These are phyloP conservation scores for Bidens hawaiensis DNA, from an alignment of 140 eudicot species.

Conservation along the genomic window DNA sequence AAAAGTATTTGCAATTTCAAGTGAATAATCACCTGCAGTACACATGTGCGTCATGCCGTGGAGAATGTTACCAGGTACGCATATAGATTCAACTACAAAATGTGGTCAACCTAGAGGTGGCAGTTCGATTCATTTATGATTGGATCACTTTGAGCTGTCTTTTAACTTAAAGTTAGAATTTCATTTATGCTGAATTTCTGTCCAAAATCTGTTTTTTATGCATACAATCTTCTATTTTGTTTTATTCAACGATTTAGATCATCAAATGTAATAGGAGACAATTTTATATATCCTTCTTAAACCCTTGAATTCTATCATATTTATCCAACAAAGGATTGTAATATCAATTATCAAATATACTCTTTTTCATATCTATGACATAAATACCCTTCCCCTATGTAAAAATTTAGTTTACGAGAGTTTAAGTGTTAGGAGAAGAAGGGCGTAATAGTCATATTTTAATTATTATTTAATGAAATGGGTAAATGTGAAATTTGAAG, in stretches of 20 bases:
- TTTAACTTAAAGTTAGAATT: background rate
- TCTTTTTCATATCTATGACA: background rate
- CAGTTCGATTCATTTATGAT: background rate
- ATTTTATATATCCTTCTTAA: no score
- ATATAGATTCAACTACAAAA: background rate
- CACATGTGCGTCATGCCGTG: constrained; percentile 91
- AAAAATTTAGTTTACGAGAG: background rate
- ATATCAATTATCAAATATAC: background rate
- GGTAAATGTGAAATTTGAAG: background rate
- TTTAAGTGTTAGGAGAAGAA: background rate
- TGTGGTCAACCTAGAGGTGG: background rate
- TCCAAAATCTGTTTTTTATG: background rate
- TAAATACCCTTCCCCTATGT: background rate
- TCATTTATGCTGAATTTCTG: background rate
- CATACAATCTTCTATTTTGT: background rate
- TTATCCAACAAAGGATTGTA: background rate
- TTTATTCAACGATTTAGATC: background rate
- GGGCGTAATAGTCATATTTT: background rate
- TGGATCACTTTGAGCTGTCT: background rate
- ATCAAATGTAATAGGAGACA: background rate
- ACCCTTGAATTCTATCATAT: background rate
- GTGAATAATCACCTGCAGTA: constrained; percentile 83
- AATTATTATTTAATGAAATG: background rate
- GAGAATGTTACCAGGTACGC: constrained; percentile 82
- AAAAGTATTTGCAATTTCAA: constrained; percentile 81